Conservation (phyloP, 805 yeast genomes). For the Ogataea nitratoaversa region DNA sequence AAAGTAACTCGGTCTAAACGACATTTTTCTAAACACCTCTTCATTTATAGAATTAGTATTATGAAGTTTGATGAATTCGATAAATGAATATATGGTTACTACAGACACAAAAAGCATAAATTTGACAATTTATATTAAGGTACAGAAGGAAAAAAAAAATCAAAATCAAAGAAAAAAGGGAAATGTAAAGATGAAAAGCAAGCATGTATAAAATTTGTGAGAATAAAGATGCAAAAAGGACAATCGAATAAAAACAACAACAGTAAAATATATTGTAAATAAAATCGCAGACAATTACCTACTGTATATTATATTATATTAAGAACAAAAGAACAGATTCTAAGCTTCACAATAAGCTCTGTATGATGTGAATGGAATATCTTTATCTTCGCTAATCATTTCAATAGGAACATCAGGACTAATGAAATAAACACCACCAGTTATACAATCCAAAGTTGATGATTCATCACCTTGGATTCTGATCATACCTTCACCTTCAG, state of each 20-base stretch:
- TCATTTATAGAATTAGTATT: no score
- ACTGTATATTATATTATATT: no score
- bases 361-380: constrained; percentile 62
- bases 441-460: constrained; percentile 43
- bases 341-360: constrained; percentile 84
- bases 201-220: neutral
- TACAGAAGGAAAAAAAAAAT: neutral
- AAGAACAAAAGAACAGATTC: no score
- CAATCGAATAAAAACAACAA: neutral
- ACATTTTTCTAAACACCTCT: no score
- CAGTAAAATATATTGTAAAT: no score
- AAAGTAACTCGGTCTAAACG: no score
- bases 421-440: constrained; percentile 82
- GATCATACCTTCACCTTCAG: constrained; percentile 72
- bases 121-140: neutral
- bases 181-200: neutral
- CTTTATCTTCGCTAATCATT: constrained; percentile 46
- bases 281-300: no score
- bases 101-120: no score
- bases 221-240: neutral
- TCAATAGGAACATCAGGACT: constrained; percentile 72
- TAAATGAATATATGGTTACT: no score
- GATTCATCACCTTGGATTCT: constrained; percentile 39
- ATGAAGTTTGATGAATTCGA: no score
- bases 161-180: neutral